A percentile compares a stretch with the other conserved stretches of the same genome.
phyloP scores from a whole-genome alignment of 202 grass and related monocot genomes.

The Setaria italica region DNA sequence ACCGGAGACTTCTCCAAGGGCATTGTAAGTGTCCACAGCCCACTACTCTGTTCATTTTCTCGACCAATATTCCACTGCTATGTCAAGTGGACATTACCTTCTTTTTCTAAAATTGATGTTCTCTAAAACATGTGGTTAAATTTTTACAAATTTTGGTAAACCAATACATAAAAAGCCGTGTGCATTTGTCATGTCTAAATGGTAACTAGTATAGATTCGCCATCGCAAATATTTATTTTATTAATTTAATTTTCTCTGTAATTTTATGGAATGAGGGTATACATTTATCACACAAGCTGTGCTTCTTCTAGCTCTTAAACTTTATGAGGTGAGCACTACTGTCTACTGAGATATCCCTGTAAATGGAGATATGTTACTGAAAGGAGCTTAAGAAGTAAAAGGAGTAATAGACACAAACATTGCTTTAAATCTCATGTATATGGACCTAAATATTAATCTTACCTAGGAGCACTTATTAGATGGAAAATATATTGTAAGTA shows the following conservation, averaged over 20 bases:
- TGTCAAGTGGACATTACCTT: background rate
- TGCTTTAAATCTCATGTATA: background rate
- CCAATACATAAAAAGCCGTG: background rate
- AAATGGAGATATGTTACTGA: background rate
- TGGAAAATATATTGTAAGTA: background rate
- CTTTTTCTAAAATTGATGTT: background rate
- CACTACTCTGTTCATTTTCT: background rate
- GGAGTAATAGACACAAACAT: background rate
- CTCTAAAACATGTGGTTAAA: background rate
- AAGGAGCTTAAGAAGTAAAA: background rate
- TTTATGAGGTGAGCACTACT: background rate
- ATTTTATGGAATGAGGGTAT: background rate
- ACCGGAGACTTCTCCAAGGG: constrained; percentile 13
- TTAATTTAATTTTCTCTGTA: background rate
- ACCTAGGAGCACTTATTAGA: background rate
- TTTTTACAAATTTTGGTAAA: background rate
- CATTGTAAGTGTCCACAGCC: constrained; percentile 30
- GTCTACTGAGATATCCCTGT: background rate
- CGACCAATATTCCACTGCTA: background rate
- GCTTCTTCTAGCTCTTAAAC: background rate
- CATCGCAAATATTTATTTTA: background rate
- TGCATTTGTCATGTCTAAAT: background rate
- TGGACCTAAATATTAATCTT: background rate
- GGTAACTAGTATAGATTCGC: background rate
- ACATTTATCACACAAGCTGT: background rate